A percentile compares a stretch with the other conserved stretches of the same genome.
These are phyloP conservation scores for Thalia dealbata DNA, from an alignment of 176 grass and related monocot species.

Conservation along the genomic window DNA sequence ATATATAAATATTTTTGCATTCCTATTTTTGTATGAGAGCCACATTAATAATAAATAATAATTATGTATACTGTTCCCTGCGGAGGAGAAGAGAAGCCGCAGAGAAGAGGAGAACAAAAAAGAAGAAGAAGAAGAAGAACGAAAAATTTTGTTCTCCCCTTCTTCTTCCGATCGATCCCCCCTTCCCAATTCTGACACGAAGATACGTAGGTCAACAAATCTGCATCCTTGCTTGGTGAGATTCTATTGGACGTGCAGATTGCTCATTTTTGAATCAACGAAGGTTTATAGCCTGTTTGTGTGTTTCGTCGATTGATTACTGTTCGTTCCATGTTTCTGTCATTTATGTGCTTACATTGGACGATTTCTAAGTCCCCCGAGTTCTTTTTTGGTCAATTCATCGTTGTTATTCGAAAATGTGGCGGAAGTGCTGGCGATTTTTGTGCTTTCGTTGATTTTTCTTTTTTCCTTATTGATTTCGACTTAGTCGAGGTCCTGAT, in stretches of 20 bases:
- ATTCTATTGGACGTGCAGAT: neutral
- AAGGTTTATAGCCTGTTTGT: too few species aligned
- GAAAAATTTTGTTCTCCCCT: neutral
- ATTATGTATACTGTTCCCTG: neutral
- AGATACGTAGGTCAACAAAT: neutral
- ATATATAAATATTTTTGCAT: neutral
- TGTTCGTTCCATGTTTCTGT: neutral
- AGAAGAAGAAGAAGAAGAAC: neutral
- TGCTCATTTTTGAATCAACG: neutral
- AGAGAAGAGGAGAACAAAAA: neutral
- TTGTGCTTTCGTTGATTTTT: neutral
- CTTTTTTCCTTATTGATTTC: neutral
- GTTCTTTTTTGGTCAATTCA: neutral
- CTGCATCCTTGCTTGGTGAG: neutral
- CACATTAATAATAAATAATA: neutral
- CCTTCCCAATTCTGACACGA: neutral
- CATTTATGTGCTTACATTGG: neutral
- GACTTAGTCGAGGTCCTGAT: neutral
- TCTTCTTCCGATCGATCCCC: neutral
- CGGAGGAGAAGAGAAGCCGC: neutral
- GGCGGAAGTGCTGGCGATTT: neutral
- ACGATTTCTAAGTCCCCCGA: neutral
- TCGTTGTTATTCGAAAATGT: too few species aligned
- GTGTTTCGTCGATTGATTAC: neutral
- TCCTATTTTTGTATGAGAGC: neutral